These are phyloP conservation scores for Roridomyces roridus DNA, from an alignment of 768 basidiomycete species.

Conservation along the genomic window DNA sequence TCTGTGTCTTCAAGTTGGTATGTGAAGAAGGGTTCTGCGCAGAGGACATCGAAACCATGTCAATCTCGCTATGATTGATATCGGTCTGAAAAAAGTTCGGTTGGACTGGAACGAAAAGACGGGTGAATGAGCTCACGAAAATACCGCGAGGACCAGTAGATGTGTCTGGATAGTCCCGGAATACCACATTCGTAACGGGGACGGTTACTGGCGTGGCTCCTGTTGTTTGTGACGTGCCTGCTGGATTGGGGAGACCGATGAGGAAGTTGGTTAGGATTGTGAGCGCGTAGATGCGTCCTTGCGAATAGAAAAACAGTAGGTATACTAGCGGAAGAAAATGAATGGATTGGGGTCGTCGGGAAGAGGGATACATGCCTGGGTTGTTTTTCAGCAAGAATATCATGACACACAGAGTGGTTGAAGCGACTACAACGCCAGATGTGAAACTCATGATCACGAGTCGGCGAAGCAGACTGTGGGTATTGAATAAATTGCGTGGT, in stretches of 20 bases:
- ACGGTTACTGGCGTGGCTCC: not conserved
- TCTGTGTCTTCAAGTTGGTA: too few species aligned
- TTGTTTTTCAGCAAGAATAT: not conserved
- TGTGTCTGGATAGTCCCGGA: not conserved
- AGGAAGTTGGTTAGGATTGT: constrained; percentile 14
- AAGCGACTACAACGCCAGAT: constrained; percentile 12
- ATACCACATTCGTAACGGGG: not conserved
- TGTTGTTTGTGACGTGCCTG: not conserved
- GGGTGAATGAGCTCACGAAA: not conserved
- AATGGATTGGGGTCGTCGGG: not conserved
- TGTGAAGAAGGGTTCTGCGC: too few species aligned
- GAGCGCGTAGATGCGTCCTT: constrained; percentile 16
- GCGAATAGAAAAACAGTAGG: constrained; percentile 3
- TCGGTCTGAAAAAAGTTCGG: too few species aligned
- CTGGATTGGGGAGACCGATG: not conserved
- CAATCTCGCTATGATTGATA: too few species aligned
- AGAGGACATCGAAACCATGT: too few species aligned
- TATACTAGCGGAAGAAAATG: not conserved
- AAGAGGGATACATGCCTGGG: not conserved
- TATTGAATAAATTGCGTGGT: too few species aligned
- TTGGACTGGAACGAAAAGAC: too few species aligned
- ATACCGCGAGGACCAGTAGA: not conserved
- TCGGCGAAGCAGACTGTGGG: constrained; percentile 14
- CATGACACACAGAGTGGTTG: constrained; percentile 1
- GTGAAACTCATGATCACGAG: constrained; percentile 7